These are phyloP conservation scores for Aegilops bicornis DNA, from an alignment of 176 grass and related monocot species.

Conservation along the genomic window DNA sequence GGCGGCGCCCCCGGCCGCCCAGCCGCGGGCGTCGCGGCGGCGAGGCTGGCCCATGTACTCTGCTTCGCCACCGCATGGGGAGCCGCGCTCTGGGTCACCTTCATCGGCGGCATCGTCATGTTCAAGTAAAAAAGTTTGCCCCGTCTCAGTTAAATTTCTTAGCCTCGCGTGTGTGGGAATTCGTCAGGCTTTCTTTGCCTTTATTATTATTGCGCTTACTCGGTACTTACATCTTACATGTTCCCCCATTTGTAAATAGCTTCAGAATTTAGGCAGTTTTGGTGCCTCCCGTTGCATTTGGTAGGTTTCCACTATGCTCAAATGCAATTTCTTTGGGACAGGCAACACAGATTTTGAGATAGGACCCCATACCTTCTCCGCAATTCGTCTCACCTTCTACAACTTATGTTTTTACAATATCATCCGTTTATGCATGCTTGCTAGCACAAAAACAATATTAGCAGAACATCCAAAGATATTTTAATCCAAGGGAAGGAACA, in stretches of 20 bases:
- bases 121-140: slow-evolving; percentile 48
- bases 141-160: background rate
- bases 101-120: slow-evolving; percentile 85
- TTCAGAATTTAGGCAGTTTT: background rate
- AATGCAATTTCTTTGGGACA: background rate
- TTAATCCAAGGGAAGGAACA: background rate
- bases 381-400: background rate
- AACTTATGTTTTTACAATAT: background rate
- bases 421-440: background rate
- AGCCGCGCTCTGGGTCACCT: slow-evolving; percentile 83
- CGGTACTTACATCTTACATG: background rate
- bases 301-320: background rate
- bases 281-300: slow-evolving; percentile 7
- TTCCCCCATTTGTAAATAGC: background rate
- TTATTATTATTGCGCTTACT: background rate
- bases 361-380: background rate
- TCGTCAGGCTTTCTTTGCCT: background rate
- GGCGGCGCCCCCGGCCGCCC: slow-evolving; percentile 29
- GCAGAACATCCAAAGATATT: too few relatives aligned
- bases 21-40: slow-evolving; percentile 27
- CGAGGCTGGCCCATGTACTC: slow-evolving; percentile 71
- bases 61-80: slow-evolving; percentile 82
- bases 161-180: background rate
- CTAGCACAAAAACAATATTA: background rate
- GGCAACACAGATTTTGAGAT: background rate